phyloP scores from a whole-genome alignment of 2,329 filamentous ascomycete species.

The Neofusicoccum laricinum region DNA sequence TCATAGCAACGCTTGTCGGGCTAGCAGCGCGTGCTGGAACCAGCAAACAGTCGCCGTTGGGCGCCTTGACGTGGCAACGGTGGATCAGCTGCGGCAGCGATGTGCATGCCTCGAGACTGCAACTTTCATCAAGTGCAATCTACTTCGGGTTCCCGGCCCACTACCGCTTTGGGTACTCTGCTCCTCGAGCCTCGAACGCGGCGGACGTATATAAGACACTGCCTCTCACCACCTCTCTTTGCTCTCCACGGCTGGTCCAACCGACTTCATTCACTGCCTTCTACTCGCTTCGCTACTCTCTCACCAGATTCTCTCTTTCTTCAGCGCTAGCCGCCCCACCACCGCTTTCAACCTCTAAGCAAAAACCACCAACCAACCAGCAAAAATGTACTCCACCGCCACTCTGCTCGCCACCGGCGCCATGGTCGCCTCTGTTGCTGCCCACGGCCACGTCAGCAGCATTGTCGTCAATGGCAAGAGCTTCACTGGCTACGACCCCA shows the following conservation, averaged over 20 bases:
- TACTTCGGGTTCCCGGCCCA: constrained; percentile 4
- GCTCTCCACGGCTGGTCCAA: constrained; percentile 15
- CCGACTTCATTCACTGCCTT: constrained; percentile 14
- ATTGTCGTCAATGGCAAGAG: constrained; percentile 28
- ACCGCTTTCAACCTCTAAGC: not conserved
- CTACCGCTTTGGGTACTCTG: not conserved
- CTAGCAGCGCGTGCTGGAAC: constrained; percentile 1
- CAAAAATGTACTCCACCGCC: constrained; percentile 29
- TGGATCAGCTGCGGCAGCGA: not conserved
- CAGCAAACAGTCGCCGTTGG: not conserved
- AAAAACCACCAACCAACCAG: not conserved
- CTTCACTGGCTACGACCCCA: constrained; percentile 32
- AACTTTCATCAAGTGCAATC: constrained; percentile 11
- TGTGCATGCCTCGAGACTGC: constrained; percentile 3
- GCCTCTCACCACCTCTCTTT: not conserved
- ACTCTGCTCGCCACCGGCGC: constrained; percentile 26
- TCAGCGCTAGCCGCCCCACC: constrained; percentile 8
- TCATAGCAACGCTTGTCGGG: not conserved
- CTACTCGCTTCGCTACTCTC: constrained; percentile 3
- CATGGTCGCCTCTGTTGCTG: constrained; percentile 22
- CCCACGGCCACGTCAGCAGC: constrained; percentile 31
- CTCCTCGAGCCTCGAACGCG: constrained; percentile 1
- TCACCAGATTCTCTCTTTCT: constrained; percentile 5
- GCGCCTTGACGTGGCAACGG: constrained; percentile 10
- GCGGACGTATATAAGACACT: constrained; percentile 7